Percentiles rank a stretch among this genome's conserved stretches.
These are phyloP conservation scores for Fusarium devonianum DNA, from an alignment of 2,329 filamentous ascomycete species.

Conservation along the genomic window DNA sequence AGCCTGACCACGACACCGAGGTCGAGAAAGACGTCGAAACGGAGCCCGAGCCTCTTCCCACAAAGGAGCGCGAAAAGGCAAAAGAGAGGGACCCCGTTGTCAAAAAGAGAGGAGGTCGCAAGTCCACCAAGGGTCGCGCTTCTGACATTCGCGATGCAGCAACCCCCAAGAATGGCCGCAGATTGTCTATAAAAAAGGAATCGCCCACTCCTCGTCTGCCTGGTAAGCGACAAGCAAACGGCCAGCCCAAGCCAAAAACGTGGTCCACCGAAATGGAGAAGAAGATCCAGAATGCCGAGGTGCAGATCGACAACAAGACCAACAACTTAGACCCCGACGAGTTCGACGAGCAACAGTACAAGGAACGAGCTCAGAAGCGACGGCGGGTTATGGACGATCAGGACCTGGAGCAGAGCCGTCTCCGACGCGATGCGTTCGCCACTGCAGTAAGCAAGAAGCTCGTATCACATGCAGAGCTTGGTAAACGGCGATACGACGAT, in stretches of 20 bases:
- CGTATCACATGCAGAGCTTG: conserved; percentile 70
- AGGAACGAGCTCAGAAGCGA: conserved; percentile 71
- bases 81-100: conserved; percentile 38
- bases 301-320: conserved; percentile 56
- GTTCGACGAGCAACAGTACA: conserved; percentile 55
- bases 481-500: conserved; percentile 78
- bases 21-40: conserved; percentile 48
- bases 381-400: conserved; percentile 68
- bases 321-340: conserved; percentile 53
- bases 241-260: conserved; percentile 69
- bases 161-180: conserved; percentile 57
- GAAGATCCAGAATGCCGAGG: conserved; percentile 50
- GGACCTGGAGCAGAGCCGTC: conserved; percentile 71
- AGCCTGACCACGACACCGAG: conserved; percentile 45
- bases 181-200: conserved; percentile 59
- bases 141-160: conserved; percentile 60
- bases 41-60: conserved; percentile 42
- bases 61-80: conserved; percentile 40
- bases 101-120: conserved; percentile 46
- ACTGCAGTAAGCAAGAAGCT: conserved; percentile 68
- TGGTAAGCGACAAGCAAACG: conserved; percentile 67
- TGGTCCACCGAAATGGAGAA: conserved; percentile 61
- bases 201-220: conserved; percentile 57
- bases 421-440: conserved; percentile 66
- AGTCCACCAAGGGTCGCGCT: conserved; percentile 58